Evolutionary conservation across 441 rosid genomes (phyloP).

Genomic region (Arabidopsis lyrata): DNA sequence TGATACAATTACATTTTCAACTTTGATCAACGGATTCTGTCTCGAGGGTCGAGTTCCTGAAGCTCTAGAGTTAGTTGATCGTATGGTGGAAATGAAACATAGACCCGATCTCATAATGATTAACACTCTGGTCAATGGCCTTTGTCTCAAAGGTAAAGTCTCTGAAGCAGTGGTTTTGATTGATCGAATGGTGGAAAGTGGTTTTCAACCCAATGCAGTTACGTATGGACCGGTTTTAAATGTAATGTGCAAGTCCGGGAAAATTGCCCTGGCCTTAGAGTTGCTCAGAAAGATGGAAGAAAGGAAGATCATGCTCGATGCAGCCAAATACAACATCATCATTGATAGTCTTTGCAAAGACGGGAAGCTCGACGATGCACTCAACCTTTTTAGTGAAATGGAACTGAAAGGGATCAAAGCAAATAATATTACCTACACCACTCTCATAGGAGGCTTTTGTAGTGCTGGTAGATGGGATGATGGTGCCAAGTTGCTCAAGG

Average conservation of each 20-base stretch:
- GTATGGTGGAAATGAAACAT: not conserved
- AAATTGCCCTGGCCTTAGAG: not conserved
- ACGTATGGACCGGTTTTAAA: not conserved
- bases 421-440: not conserved
- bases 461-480: not conserved
- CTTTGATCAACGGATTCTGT: not conserved
- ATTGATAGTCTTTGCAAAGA: not conserved
- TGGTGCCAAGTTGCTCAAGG: not conserved
- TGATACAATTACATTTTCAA: not conserved
- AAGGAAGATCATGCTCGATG: not conserved
- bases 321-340: not conserved
- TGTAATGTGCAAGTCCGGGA: not conserved
- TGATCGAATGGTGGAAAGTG: not conserved
- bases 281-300: not conserved
- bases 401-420: not conserved
- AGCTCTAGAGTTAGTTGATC: not conserved
- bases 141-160: not conserved
- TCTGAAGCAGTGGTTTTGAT: not conserved
- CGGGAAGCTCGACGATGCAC: not conserved
- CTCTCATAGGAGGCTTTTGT: not conserved
- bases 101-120: not conserved
- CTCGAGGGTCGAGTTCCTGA: not conserved
- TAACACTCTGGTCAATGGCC: not conserved
- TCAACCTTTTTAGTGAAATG: not conserved
- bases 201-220: not conserved